Percentiles rank a stretch among this genome's conserved stretches.
phyloP scores from a whole-genome alignment of 352 stramenopile species.

The Globisporangium nodosum region DNA sequence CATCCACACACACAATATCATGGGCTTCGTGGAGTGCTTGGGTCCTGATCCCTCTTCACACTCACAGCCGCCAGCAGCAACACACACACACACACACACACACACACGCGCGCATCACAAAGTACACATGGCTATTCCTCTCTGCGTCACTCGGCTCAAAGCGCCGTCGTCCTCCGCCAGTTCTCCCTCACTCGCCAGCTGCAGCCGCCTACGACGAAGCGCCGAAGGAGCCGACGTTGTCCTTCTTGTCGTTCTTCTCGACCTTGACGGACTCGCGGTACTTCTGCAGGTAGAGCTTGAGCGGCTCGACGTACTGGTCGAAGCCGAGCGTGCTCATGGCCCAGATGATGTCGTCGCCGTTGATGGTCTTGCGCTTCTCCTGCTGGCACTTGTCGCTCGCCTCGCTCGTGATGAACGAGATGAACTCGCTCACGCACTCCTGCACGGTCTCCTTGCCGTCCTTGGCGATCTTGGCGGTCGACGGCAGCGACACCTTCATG shows the following conservation, averaged over 20 bases:
- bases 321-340: conserved; percentile 99
- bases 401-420: conserved; percentile 99
- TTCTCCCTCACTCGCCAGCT: background rate
- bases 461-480: conserved; percentile 99
- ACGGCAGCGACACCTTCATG: conserved; percentile 98
- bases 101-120: background rate
- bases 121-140: background rate
- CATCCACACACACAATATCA: background rate
- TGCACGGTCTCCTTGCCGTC: conserved; percentile 99
- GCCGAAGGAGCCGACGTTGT: conserved; percentile 83
- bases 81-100: background rate
- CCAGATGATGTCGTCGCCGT: conserved; percentile 99
- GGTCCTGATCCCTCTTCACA: background rate
- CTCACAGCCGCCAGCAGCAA: background rate
- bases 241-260: conserved; percentile 90
- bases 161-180: background rate
- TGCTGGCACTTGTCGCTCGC: conserved; percentile 99
- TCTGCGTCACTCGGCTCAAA: background rate
- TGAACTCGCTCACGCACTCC: conserved; percentile 99
- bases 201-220: conserved; percentile 56
- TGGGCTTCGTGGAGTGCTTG: background rate
- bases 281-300: conserved; percentile 98
- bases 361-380: conserved; percentile 99
- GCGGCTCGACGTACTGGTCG: conserved; percentile 98
- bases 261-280: conserved; percentile 95